Evolutionary conservation across 805 yeast species (phyloP), one percentile per base, ranked within the genome.

Genomic region (Suhomyces vadensis): DNA sequence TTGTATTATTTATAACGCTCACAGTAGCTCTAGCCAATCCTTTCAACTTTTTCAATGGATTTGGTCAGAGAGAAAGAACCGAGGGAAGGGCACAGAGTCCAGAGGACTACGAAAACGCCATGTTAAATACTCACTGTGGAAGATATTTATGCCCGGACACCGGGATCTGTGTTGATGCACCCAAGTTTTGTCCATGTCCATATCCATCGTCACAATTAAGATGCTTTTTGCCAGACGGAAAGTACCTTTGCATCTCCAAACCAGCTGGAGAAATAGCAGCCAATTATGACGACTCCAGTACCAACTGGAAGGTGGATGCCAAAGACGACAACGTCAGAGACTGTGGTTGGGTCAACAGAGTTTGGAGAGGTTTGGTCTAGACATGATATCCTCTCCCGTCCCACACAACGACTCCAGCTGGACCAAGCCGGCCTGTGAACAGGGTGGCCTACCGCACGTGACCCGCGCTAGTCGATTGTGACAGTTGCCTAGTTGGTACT

Each of bases 151-250:
- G 99, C 60, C 88, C 88, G 3, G 95, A 83, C 53, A 88, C 97
- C 0, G 71, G 82, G 31, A 73, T 73, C 7, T 94, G 99, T 68
- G 99, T 88, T 0, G 73, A 74, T 1, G 55, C 64, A 1, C 80
- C 88, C 0, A 53, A 74, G 6, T 86, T 83, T 41, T 94, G 99
- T 61, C 96, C 97, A 1, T 94, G 99, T 61, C 89, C 88, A 2
- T 92, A 81, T 58, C 94, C 96, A 1, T 79, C 82, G 46, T 83
- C 95, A 1, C 96, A 92, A 60, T 57, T 87, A 48, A 85, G 87
- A 57, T 94, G 99, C 63, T 60, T 76, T 2, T 68, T 87, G 31
- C 95, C 97, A 0, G 82, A 79, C 50, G 75, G 80, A 14, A 78
- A 78, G 43, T 85, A 71, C 57, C 74, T 91, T 11, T 94, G 99